phyloP scores from a whole-genome alignment of 108 stramenopile genomes.

The Skeletonema costatum region DNA sequence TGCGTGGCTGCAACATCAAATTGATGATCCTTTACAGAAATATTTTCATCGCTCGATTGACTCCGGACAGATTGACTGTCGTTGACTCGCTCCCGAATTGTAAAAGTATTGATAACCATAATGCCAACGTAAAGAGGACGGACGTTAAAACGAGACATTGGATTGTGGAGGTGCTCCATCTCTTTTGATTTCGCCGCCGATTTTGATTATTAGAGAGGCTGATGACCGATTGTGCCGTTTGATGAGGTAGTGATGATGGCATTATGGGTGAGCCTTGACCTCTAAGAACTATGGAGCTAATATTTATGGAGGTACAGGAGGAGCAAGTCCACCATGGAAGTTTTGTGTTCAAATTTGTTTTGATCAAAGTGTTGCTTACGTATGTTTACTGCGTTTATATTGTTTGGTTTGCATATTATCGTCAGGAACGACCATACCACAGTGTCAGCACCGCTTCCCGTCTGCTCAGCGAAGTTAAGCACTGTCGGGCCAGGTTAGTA shows the following conservation, averaged over 20 bases:
- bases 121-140: slow-evolving; percentile 1
- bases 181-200: neutral
- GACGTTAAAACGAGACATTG: slow-evolving; percentile 7
- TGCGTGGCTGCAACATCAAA: neutral
- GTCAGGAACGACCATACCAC: slow-evolving; percentile 67
- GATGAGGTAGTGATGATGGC: neutral
- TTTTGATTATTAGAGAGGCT: neutral
- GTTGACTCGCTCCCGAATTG: neutral
- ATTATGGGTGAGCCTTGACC: neutral
- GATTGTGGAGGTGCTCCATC: slow-evolving; percentile 15
- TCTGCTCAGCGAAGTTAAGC: slow-evolving; percentile 75
- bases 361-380: too few species aligned
- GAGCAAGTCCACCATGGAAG: neutral
- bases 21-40: neutral
- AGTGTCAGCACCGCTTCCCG: slow-evolving; percentile 74
- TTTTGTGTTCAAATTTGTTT: neutral
- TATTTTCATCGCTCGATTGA: neutral
- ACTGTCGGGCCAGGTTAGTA: slow-evolving; percentile 61
- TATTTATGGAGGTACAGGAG: too few species aligned
- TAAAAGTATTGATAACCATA: slow-evolving; percentile 9
- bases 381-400: neutral
- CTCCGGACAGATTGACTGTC: neutral
- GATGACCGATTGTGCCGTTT: neutral
- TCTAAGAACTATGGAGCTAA: neutral
- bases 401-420: neutral